Evolutionary conservation across 2,329 filamentous ascomycete genomes (phyloP).

Genomic region (Talaromyces amestolkiae): DNA sequence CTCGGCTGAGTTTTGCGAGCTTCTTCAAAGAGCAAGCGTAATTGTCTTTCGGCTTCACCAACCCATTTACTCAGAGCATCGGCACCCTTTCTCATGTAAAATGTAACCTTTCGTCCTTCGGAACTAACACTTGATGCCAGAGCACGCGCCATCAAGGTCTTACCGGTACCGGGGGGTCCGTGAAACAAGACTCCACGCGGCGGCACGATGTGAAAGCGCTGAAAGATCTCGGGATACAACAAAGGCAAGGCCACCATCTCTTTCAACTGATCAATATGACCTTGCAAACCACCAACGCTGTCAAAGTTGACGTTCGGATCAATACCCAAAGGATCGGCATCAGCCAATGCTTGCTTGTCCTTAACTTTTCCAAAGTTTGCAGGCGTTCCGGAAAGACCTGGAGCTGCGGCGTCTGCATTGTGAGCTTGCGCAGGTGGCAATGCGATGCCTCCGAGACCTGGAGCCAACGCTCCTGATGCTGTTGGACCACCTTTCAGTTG

Average conservation of each 20-base stretch:
- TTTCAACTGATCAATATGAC: constrained; percentile 94
- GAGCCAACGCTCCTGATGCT: constrained; percentile 61
- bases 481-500: constrained; percentile 54
- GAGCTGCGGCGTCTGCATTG: constrained; percentile 55
- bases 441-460: constrained; percentile 52
- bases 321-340: constrained; percentile 91
- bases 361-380: constrained; percentile 91
- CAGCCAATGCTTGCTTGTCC: constrained; percentile 84
- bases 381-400: constrained; percentile 59
- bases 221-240: constrained; percentile 91
- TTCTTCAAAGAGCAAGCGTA: constrained; percentile 91
- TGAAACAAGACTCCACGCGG: constrained; percentile 95
- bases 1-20: constrained; percentile 93
- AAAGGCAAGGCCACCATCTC: constrained; percentile 97
- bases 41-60: constrained; percentile 92
- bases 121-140: constrained; percentile 86
- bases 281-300: constrained; percentile 85
- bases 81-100: constrained; percentile 98
- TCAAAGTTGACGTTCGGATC: constrained; percentile 91
- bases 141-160: constrained; percentile 91
- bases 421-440: constrained; percentile 55
- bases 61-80: constrained; percentile 99
- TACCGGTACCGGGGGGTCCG: constrained; percentile 94
- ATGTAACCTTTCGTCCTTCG: constrained; percentile 90
- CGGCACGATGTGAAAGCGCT: constrained; percentile 86